Evolutionary conservation across 345 rosid genomes (phyloP), one percentile per base, ranked within the genome.

Genomic region (Salix exigua): DNA sequence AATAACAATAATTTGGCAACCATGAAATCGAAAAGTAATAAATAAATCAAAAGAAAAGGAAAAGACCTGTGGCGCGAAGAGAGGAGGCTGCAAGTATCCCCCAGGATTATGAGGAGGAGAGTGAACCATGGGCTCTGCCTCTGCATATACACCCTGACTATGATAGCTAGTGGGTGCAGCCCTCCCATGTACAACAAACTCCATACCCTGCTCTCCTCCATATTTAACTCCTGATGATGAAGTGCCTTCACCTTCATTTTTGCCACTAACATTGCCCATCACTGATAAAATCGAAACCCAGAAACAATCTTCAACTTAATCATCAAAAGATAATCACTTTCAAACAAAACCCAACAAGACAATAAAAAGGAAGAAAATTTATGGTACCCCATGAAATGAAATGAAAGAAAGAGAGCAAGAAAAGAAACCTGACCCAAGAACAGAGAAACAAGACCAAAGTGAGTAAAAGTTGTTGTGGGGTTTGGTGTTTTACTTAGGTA

Each of bases 211-310:
- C 70, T 78, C 87, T 66, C 66, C 83, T 73, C 66, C 83, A 19
- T 62, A 50, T 48, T 78, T 69, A 53, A 46, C 79, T 60, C 83
- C 85, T 46, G 50, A 46, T 40, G 84, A 84, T 7, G 87, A 82
- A 19, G 70, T 25, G 25, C 88, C 85, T 80, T 81, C 89, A 73
- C 81, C 92, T 79, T 80, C 88, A 72, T 64, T 73, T 83, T 83
- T 84, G 26, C 87, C 84, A 83, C 83, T 81, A 84, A 78, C 94
- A 88, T 90, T 88, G 79, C 94, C 94, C 94, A 90, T 88, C 76
- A 82, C 89, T 82, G 64, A 66, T 31, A 19, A 76, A 83, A 76
- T 42, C 40, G 37, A 60, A 77, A 72, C 77, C 86, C 82, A 67
- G 67, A 61, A 74, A 66, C 50, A 75, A 77, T 58, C 77, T 55